Percentiles rank a stretch among this genome's conserved stretches.
These are phyloP conservation scores for Phlyctochytrium bullatum DNA, from an alignment of 192 early-diverging fungal genomes.

Conservation along the genomic window DNA sequence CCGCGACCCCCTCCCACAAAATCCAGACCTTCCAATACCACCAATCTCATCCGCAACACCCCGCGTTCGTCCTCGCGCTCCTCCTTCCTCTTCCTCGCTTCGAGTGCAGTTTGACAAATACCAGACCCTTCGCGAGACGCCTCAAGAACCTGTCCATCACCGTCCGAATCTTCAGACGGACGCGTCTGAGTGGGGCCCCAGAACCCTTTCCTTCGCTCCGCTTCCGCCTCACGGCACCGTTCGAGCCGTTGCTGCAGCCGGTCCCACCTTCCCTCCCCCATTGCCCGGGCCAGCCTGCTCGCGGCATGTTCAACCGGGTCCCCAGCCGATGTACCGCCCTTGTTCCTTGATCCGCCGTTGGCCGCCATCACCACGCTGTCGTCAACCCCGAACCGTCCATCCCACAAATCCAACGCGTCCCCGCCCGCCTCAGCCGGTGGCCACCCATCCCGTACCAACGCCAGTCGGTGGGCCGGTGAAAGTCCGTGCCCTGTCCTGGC, in stretches of 20 bases:
- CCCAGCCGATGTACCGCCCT: background rate
- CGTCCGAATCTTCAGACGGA: background rate
- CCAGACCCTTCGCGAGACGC: background rate
- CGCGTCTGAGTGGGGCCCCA: background rate
- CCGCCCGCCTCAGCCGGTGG: background rate
- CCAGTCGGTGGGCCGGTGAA: no score
- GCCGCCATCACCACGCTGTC: background rate
- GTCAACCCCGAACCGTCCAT: background rate
- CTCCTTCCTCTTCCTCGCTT: background rate
- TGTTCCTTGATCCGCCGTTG: background rate
- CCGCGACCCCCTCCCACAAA: constrained; percentile 10
- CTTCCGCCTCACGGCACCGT: background rate
- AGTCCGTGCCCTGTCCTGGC: background rate
- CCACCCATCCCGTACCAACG: background rate
- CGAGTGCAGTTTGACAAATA: background rate
- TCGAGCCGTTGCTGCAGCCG: background rate
- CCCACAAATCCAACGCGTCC: background rate
- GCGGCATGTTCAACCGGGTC: constrained; percentile 2
- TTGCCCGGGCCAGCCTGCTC: background rate
- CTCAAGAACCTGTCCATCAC: background rate
- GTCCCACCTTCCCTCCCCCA: background rate
- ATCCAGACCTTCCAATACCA: constrained; percentile 23
- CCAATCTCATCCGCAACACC: background rate
- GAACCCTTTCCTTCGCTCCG: background rate
- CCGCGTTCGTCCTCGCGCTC: background rate